Conservation (phyloP, 345 rosid genomes). For the Gossypioides kirkii region DNA sequence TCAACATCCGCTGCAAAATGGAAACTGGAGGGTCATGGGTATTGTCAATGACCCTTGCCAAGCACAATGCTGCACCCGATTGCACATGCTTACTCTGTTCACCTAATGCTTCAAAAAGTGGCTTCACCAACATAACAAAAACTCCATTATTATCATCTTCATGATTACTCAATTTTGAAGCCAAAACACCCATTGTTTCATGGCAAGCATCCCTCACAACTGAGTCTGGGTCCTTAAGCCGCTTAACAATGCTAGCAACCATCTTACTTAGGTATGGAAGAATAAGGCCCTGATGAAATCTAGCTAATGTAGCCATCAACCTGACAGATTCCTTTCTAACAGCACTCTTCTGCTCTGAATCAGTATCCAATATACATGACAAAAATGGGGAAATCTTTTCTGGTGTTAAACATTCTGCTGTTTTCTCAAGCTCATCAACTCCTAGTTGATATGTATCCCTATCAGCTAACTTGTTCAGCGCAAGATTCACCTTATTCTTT, state of each 20-base stretch:
- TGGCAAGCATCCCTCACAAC: conserved; percentile 84
- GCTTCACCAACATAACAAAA: conserved; percentile 67
- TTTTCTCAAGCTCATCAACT: conserved; percentile 72
- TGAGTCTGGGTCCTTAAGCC: conserved; percentile 88
- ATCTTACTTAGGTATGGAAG: conserved; percentile 60
- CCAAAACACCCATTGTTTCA: conserved; percentile 67
- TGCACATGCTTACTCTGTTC: conserved; percentile 89
- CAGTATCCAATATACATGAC: conserved; percentile 75
- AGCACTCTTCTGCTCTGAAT: conserved; percentile 60
- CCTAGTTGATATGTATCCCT: conserved; percentile 83
- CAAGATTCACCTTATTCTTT: conserved; percentile 61
- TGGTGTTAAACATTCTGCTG: conserved; percentile 47
- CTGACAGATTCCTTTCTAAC: conserved; percentile 72
- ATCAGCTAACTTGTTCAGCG: conserved; percentile 83
- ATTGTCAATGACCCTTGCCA: conserved; percentile 71
- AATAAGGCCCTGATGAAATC: conserved; percentile 42
- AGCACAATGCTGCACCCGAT: conserved; percentile 79
- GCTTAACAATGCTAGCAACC: conserved; percentile 67
- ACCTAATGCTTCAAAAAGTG: conserved; percentile 84
- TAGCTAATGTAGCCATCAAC: conserved; percentile 57
- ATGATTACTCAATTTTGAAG: conserved; percentile 44
- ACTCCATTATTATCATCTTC: conserved; percentile 37
- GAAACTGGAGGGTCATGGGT: conserved; percentile 55
- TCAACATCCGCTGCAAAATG: conserved; percentile 70
- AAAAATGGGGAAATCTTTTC: conserved; percentile 60